A percentile compares a stretch with the other conserved stretches of the same genome.
These are phyloP conservation scores for Leptographium flavum DNA, from an alignment of 2,329 filamentous ascomycete species.

Conservation along the genomic window DNA sequence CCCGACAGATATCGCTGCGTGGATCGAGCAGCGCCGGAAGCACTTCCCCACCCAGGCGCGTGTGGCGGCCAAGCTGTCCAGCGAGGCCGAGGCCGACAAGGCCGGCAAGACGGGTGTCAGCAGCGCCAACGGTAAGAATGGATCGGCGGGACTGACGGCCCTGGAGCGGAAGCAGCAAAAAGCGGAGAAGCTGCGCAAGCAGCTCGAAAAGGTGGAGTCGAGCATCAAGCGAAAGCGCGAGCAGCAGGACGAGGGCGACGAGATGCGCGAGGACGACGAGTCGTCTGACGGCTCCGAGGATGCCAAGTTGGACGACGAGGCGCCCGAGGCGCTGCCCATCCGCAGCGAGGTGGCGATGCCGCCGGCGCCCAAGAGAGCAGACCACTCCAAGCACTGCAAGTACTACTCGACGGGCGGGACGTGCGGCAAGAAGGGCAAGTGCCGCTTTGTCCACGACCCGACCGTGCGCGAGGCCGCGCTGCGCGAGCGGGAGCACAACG, in stretches of 20 bases:
- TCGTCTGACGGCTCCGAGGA: constrained; percentile 24
- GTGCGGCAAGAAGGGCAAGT: constrained; percentile 62
- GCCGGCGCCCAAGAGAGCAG: constrained; percentile 39
- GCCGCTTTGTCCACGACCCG: constrained; percentile 55
- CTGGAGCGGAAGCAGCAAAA: constrained; percentile 38
- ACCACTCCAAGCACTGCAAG: constrained; percentile 53
- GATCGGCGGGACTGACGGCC: background rate
- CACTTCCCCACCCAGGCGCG: constrained; percentile 69
- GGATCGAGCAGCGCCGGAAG: constrained; percentile 66
- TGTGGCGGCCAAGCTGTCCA: constrained; percentile 46
- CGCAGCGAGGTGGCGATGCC: constrained; percentile 22
- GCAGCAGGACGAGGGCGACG: constrained; percentile 52
- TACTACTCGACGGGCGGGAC: constrained; percentile 55
- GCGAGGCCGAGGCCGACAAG: constrained; percentile 29
- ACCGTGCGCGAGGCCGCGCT: constrained; percentile 48
- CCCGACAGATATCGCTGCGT: constrained; percentile 58
- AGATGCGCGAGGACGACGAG: constrained; percentile 37
- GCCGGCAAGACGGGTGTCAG: constrained; percentile 35
- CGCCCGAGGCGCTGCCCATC: constrained; percentile 41
- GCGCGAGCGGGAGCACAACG: constrained; percentile 48
- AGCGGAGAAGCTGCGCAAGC: constrained; percentile 47
- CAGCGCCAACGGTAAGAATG: background rate
- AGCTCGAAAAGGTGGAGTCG: constrained; percentile 57
- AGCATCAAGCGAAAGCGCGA: constrained; percentile 56
- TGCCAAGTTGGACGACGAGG: constrained; percentile 39